Percentiles rank a stretch among this genome's conserved stretches.
Evolutionary conservation across 306 rosid genomes (phyloP).

Genomic region (Heteromeles arbutifolia): DNA sequence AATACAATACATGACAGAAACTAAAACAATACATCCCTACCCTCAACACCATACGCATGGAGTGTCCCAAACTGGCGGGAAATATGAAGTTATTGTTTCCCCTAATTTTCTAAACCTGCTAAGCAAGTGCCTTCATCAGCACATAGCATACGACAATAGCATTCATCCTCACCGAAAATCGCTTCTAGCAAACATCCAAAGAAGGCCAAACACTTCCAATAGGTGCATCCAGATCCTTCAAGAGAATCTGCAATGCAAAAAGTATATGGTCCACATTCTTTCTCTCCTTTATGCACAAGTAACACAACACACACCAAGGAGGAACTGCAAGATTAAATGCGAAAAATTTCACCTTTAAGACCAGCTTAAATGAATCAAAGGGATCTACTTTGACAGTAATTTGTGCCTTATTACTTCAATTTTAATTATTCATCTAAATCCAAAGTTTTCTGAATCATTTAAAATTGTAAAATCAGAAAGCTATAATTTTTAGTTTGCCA

Average conservation of each 20-base stretch:
- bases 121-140: background rate
- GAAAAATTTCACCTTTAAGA: background rate
- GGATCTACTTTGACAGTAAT: background rate
- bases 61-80: background rate
- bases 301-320: too few relatives aligned
- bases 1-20: background rate
- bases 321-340: too few relatives aligned
- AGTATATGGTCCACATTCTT: background rate
- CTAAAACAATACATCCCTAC: background rate
- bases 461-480: background rate
- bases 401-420: background rate
- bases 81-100: background rate
- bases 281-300: too few relatives aligned
- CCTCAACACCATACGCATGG: background rate
- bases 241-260: background rate
- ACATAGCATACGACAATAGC: background rate
- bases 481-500: background rate
- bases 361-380: background rate
- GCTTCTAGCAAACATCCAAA: background rate
- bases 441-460: background rate
- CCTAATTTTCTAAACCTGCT: background rate
- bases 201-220: background rate
- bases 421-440: too few relatives aligned
- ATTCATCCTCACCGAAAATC: background rate
- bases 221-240: background rate